Evolutionary conservation across 306 rosid species (phyloP), one percentile per base, ranked within the genome.

Genomic region (Cotoneaster glaucophyllus): DNA sequence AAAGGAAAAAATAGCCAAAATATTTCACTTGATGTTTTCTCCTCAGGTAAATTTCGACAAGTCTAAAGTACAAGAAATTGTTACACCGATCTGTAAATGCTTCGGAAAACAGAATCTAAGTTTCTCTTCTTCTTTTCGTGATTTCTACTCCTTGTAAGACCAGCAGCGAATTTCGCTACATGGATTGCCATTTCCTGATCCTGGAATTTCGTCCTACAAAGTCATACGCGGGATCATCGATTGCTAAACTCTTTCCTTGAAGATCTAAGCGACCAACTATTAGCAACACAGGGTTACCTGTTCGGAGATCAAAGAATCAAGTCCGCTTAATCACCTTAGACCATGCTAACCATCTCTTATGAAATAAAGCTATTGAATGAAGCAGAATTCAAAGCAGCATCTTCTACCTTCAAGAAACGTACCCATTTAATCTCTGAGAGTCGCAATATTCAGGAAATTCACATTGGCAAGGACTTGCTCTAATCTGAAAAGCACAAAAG

Each of bases 401-500:
- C 69, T 57, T 31, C 71, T 65, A 31, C n/a, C 56, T 56, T 62
- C 22, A 25, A 54, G 59, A 28, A 69, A 22, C 52, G 29, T 45
- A 28, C 74, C 68, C 57, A 31, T 58, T 57, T 74, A 77, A 77
- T 83, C 74, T 77, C 86, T 74, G 90, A 74, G 92, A 88, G 74
- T 93, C 93, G 1, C 97, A 93, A 74, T 84, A 88, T 28, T 79
- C 89, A 14, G 88, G 84, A 73, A 81, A 91, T 69, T 82, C 86
- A 79, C 98, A 93, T 48, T 80, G 79, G 87, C 98, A 93, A 43
- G 85, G 84, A 58, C 78, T 89, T 71, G 81, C 72, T 79, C 93
- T 85, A 69, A 89, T 89, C 97, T 93, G 93, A 79, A 78, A 37
- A 61, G 24, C 24, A 62, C 41, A 5, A 64, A 57, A 1, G 4